phyloP scores from a whole-genome alignment of 352 stramenopile genomes.

The Aphanomyces euteiches region DNA sequence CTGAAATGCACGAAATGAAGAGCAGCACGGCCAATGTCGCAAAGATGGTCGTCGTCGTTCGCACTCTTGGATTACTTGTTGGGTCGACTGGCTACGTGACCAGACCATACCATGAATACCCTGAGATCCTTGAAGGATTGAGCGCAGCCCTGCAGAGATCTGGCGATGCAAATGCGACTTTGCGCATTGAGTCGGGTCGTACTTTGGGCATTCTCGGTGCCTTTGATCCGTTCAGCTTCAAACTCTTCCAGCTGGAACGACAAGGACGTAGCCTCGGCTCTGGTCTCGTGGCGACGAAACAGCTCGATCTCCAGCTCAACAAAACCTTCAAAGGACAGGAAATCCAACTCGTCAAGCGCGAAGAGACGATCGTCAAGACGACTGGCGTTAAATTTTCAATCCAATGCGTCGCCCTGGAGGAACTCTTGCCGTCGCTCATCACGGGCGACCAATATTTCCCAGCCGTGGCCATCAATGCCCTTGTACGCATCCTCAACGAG shows the following conservation, averaged over 20 bases:
- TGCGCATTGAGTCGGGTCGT: conserved; percentile 74
- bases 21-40: conserved; percentile 65
- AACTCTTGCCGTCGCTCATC: conserved; percentile 73
- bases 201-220: conserved; percentile 78
- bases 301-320: conserved; percentile 41
- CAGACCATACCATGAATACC: conserved; percentile 79
- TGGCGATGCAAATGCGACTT: conserved; percentile 65
- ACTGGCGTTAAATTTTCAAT: conserved; percentile 56
- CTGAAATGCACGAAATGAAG: conserved; percentile 66
- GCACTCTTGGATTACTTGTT: conserved; percentile 77
- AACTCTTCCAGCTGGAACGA: conserved; percentile 75
- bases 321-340: conserved; percentile 18
- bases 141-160: conserved; percentile 76
- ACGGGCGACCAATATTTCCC: conserved; percentile 93
- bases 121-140: conserved; percentile 73
- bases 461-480: conserved; percentile 93
- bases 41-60: conserved; percentile 82
- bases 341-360: conserved; percentile 31
- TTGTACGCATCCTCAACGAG: conserved; percentile 98
- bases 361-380: conserved; percentile 64
- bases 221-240: conserved; percentile 80
- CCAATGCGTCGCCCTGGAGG: conserved; percentile 49
- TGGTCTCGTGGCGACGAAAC: conserved; percentile 47
- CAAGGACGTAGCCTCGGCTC: conserved; percentile 51
- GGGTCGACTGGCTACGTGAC: conserved; percentile 82